Evolutionary conservation across 139 green algal genomes (phyloP).

Genomic region (Tetradesmus lagerheimii): DNA sequence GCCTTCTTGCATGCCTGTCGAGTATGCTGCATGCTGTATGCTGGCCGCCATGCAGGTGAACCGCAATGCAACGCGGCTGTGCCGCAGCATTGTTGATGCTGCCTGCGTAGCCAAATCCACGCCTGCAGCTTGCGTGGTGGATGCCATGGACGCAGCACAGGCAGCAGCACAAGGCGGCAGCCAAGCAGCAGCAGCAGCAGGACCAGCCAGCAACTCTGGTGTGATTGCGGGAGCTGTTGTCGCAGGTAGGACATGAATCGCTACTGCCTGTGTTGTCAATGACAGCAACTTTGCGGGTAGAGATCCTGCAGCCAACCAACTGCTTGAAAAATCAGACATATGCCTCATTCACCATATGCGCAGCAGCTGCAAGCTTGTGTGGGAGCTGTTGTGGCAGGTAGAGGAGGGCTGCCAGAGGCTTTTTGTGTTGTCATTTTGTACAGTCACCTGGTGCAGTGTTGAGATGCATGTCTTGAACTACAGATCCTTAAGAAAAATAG

Average conservation of each 20-base stretch:
- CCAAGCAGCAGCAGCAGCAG: neutral
- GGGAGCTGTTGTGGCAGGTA: no score
- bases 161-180: neutral
- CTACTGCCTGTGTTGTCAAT: neutral
- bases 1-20: neutral
- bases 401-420: no score
- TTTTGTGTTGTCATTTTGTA: no score
- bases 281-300: no score
- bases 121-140: neutral
- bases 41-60: neutral
- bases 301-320: no score
- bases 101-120: neutral
- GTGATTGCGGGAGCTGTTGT: neutral
- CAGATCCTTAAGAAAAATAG: no score
- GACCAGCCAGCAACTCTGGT: neutral
- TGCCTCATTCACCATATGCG: no score
- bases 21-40: neutral
- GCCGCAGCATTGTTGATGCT: neutral
- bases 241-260: neutral
- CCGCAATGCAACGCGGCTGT: neutral
- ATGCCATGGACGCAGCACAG: neutral
- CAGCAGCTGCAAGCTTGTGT: no score
- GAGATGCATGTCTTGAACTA: no score
- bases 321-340: no score
- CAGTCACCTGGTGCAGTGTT: no score